phyloP scores from a whole-genome alignment of 2,329 filamentous ascomycete genomes.

The Elsinoe arachidis region DNA sequence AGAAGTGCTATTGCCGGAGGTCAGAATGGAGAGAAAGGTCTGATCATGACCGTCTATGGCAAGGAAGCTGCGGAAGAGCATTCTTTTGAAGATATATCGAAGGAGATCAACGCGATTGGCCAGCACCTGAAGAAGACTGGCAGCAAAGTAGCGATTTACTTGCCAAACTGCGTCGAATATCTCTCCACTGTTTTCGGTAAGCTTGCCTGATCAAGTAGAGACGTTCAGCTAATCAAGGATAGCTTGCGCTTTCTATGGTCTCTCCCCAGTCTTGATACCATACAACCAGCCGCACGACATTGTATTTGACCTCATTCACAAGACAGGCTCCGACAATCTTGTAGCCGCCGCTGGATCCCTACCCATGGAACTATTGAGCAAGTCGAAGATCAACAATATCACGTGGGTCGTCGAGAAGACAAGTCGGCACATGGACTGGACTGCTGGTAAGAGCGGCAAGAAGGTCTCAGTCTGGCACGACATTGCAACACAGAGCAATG shows the following conservation, averaged over 20 bases:
- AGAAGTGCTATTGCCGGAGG: conserved; percentile 46
- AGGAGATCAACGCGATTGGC: conserved; percentile 82
- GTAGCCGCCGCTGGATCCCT: conserved; percentile 81
- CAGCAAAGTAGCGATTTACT: conserved; percentile 75
- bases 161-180: conserved; percentile 89
- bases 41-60: conserved; percentile 71
- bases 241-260: conserved; percentile 82
- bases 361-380: conserved; percentile 64
- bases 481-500: conserved; percentile 56
- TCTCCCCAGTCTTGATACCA: conserved; percentile 76
- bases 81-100: conserved; percentile 59
- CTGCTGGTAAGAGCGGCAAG: conserved; percentile 70
- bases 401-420: conserved; percentile 91
- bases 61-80: conserved; percentile 67
- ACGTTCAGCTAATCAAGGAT: background rate
- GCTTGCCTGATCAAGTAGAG: conserved; percentile 15
- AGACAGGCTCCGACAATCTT: conserved; percentile 68
- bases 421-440: conserved; percentile 91
- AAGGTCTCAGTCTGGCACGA: conserved; percentile 91
- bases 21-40: conserved; percentile 56
- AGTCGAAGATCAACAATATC: conserved; percentile 62
- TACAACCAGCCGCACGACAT: conserved; percentile 65
- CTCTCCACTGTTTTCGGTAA: conserved; percentile 66
- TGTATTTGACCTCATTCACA: conserved; percentile 62
- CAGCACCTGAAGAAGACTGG: conserved; percentile 62